These are phyloP conservation scores for Penicillium coffeae DNA, from an alignment of 495 filamentous ascomycete species.

Conservation along the genomic window DNA sequence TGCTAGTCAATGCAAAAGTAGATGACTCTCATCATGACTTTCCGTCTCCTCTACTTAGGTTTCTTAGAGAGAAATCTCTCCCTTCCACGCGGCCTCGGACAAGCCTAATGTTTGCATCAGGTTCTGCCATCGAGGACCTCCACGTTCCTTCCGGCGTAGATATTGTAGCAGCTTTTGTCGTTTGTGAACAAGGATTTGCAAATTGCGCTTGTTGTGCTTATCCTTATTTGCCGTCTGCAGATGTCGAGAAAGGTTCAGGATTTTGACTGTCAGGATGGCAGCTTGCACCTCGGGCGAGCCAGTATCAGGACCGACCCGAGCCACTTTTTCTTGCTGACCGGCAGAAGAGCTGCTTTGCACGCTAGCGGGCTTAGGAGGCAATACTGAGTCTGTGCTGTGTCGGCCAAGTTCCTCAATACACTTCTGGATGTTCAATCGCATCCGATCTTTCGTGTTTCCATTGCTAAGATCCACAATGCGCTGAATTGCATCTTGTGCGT, in stretches of 20 bases:
- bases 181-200: constrained; percentile 80
- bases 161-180: constrained; percentile 85
- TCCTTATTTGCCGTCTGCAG: constrained; percentile 58
- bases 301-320: constrained; percentile 82
- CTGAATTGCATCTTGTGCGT: constrained; percentile 58
- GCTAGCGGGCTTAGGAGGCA: constrained; percentile 53
- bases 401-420: constrained; percentile 87
- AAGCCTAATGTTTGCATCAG: constrained; percentile 77
- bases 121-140: constrained; percentile 82
- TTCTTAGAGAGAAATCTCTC: constrained; percentile 71
- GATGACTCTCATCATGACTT: no score
- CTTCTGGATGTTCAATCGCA: constrained; percentile 72
- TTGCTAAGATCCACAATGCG: constrained; percentile 73
- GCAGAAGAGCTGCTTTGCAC: constrained; percentile 23
- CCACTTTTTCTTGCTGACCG: constrained; percentile 45
- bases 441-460: constrained; percentile 69
- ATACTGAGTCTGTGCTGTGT: constrained; percentile 73
- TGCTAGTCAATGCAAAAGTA: no score
- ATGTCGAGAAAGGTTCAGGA: constrained; percentile 67
- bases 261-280: constrained; percentile 94
- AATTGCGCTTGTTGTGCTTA: constrained; percentile 89
- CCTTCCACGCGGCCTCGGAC: constrained; percentile 80
- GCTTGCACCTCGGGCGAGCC: constrained; percentile 94
- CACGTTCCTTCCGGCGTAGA: constrained; percentile 82
- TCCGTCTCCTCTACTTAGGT: background rate